Evolutionary conservation across 2,329 filamentous ascomycete species (phyloP), one percentile per base, ranked within the genome.

Genomic region (Pseudocercospora musae): DNA sequence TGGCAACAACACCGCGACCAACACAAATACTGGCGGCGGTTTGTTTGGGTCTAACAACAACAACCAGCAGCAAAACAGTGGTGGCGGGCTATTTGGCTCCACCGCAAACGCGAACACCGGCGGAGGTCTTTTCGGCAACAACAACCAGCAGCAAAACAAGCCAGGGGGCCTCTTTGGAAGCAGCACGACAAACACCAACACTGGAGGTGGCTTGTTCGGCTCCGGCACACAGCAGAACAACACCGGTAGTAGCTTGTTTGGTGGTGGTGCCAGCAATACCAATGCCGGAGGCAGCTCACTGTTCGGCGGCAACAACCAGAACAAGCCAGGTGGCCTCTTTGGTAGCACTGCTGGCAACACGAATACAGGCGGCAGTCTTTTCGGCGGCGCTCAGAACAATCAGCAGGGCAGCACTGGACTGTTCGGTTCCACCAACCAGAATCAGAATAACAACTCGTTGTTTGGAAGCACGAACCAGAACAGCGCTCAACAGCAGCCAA

Each of bases 401-500:
- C 76, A 72, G 66, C 77, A 77, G 64, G 72, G 66, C 70, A 68
- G 62, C 46, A 64, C 60, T 48, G 70, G 69, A 57, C 72, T 84
- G 7, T 83, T 83, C 61, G 77, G 77, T 21, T 72, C 66, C 29
- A 74, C 48, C 56, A 79, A 77, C 58, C 78, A 79, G 54, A 77
- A 78, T 58, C 74, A 78, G 54, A 76, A 78, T 62, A 73, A 71
- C 64, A 77, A 74, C 64, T 80, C 82, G 69, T 66, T 87, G 23
- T 86, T 87, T 66, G 84, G 85, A 54, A 79, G 79, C 6, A 81
- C 62, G 29, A 55, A 50, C 29, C 66, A 66, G 57, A 61, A 55
- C 44, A 61, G 53, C 53, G 68, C 82, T 66, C 79, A 80, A 60
- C 82, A 81, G 62, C 80, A 82, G 65, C 83, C 83, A 53, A 84